Percentiles rank a stretch among this genome's conserved stretches.
These are phyloP conservation scores for Ceratocystis lukuohia DNA, from an alignment of 2,329 filamentous ascomycete genomes.

Conservation along the genomic window DNA sequence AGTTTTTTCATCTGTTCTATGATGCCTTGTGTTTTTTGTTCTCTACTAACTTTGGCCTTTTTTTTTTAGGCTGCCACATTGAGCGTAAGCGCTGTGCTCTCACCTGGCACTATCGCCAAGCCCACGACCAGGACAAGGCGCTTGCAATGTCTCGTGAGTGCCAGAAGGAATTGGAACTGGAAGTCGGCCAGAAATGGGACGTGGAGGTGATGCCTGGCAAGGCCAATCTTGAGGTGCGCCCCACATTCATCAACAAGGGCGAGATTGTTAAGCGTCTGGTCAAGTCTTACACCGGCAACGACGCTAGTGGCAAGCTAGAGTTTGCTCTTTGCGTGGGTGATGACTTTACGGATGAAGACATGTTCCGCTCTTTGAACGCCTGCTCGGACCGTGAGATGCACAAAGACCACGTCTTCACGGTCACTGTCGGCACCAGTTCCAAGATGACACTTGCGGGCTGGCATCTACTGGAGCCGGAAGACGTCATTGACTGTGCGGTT, in stretches of 20 bases:
- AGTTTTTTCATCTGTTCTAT: slow-evolving; percentile 23
- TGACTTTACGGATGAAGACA: slow-evolving; percentile 95
- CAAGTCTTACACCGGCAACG: slow-evolving; percentile 48
- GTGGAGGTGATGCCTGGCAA: slow-evolving; percentile 96
- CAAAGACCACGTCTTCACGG: slow-evolving; percentile 64
- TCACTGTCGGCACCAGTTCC: slow-evolving; percentile 80
- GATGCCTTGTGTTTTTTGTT: neutral
- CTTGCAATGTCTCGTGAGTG: slow-evolving; percentile 67
- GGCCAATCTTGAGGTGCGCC: slow-evolving; percentile 92
- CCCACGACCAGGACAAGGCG: slow-evolving; percentile 71
- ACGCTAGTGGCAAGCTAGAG: slow-evolving; percentile 45
- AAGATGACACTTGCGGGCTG: slow-evolving; percentile 85
- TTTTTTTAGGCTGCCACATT: slow-evolving; percentile 60
- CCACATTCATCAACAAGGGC: slow-evolving; percentile 94
- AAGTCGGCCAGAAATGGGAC: slow-evolving; percentile 66
- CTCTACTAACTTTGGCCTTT: slow-evolving; percentile 4
- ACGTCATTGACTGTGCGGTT: slow-evolving; percentile 61
- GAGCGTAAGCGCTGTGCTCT: slow-evolving; percentile 88
- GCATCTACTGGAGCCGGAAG: slow-evolving; percentile 76
- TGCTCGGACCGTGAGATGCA: slow-evolving; percentile 40
- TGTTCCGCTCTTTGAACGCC: slow-evolving; percentile 69
- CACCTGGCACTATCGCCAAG: slow-evolving; percentile 89
- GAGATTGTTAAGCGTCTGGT: slow-evolving; percentile 82
- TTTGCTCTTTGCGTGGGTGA: slow-evolving; percentile 88
- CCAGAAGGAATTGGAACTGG: slow-evolving; percentile 65